Base-by-base conservation (phyloP, 495 filamentous ascomycete genomes). In the Trichodelitschia bisporula region DNA sequence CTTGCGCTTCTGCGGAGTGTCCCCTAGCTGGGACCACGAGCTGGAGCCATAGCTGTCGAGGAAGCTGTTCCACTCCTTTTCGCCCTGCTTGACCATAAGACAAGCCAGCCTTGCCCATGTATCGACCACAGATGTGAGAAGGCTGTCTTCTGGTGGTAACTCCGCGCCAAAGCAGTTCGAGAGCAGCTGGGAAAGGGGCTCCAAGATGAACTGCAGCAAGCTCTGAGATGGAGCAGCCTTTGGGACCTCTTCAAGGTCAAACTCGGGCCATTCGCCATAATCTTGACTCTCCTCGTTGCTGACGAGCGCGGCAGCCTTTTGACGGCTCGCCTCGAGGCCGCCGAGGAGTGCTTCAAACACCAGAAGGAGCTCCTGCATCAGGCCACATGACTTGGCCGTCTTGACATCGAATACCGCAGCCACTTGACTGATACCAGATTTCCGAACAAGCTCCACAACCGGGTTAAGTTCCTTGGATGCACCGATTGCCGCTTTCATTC, bases 121-220 rank as follows among this genome's bases (percentile, higher is more conserved):
- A 27, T 57, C 50, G 12, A 56, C 36, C 14, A 48, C 29, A 30
- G 49, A 56, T 11, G 56, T 38, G 5, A 77, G 52, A 15, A 77
- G 45, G 4, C 38, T 40, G 43, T 77, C 69, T 17, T 70, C 60
- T 0, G 65, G 64, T 16, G 52, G 47, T 8, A 43, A 40, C 28
- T 77, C 73, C 17, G 63, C 61, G 13, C 73, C 72, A 43, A 77
- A 77, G 33, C 59, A 64, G 33, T 72, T 74, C 6, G 71, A 77
- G 18, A 77, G 49, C 14, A 76, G 55, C 18, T 57, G 58, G 20
- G 50, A 54, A 10, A 76, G 48, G 15, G 56, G 49, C 2, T 58
- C 56, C 33, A 64, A 59, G 16, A 70, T 48, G 12, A 50, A 42
- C 9, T 48, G 45, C 8, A 62, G 15, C 11, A 25, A 15, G 10